Conservation (phyloP, 306 rosid species). For the Corylus avellana region DNA sequence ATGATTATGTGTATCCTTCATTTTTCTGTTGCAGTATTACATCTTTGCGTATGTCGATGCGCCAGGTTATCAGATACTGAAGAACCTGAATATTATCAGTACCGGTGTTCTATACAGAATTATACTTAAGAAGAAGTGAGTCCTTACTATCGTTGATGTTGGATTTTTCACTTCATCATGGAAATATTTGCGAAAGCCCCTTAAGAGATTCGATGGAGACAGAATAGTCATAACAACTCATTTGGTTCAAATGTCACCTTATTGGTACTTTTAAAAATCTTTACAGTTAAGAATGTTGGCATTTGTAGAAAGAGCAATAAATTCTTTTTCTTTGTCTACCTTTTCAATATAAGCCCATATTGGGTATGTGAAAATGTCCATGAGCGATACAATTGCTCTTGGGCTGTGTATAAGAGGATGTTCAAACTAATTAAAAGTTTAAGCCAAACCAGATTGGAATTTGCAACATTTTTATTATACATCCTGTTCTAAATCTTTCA, state of each 20-base stretch:
- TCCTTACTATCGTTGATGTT: background rate
- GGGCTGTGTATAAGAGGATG: background rate
- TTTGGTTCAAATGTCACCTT: background rate
- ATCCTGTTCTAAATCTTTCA: conserved; percentile 43
- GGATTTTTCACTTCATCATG: background rate
- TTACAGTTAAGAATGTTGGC: background rate
- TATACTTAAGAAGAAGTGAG: conserved; percentile 83
- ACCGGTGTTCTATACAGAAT: conserved; percentile 90
- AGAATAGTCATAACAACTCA: background rate
- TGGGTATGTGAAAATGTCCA: conserved; percentile 1
- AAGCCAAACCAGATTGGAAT: background rate
- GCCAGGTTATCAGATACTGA: conserved; percentile 93
- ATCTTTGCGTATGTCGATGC: conserved; percentile 96
- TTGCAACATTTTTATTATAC: background rate
- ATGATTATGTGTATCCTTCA: conserved; percentile 29
- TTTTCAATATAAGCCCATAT: background rate
- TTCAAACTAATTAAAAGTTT: background rate
- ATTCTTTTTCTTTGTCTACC: background rate
- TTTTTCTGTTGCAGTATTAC: conserved; percentile 72
- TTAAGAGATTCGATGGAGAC: background rate
- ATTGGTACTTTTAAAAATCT: background rate
- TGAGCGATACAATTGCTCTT: background rate
- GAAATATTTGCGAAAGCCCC: background rate
- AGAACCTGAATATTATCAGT: conserved; percentile 87
- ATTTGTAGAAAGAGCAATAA: background rate